A percentile compares a stretch with the other conserved stretches of the same genome.
phyloP scores from a whole-genome alignment of 331 rosid genomes.

The Quercus lobata region DNA sequence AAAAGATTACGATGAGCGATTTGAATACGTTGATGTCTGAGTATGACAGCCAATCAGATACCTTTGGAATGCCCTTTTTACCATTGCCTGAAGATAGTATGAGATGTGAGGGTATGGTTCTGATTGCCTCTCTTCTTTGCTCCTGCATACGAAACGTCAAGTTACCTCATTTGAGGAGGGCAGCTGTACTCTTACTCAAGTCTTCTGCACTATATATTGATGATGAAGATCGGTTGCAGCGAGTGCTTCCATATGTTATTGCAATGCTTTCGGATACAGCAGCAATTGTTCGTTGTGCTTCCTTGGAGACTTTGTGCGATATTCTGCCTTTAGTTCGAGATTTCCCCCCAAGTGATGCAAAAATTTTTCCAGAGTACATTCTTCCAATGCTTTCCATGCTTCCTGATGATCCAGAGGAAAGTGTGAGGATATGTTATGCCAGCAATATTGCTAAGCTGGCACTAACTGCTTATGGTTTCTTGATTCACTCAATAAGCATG shows the following conservation, averaged over 20 bases:
- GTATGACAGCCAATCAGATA: slow-evolving; percentile 88
- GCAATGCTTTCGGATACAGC: slow-evolving; percentile 90
- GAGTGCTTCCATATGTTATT: slow-evolving; percentile 88
- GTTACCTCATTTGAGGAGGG: slow-evolving; percentile 89
- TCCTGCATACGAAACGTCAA: slow-evolving; percentile 92
- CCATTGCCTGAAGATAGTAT: slow-evolving; percentile 75
- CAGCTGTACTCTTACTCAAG: slow-evolving; percentile 80
- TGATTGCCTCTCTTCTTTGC: slow-evolving; percentile 89
- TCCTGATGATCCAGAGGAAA: slow-evolving; percentile 99
- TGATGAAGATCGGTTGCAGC: slow-evolving; percentile 91
- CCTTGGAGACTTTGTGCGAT: slow-evolving; percentile 89
- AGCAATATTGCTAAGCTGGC: slow-evolving; percentile 93
- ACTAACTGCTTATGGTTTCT: slow-evolving; percentile 88
- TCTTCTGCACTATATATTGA: slow-evolving; percentile 88
- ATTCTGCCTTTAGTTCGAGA: slow-evolving; percentile 87
- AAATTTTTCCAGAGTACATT: slow-evolving; percentile 91
- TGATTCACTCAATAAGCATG: slow-evolving; percentile 86
- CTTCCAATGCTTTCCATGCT: slow-evolving; percentile 98
- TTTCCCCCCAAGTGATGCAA: slow-evolving; percentile 97
- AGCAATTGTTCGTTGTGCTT: slow-evolving; percentile 96
- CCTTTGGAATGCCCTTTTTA: slow-evolving; percentile 78
- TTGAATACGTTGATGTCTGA: slow-evolving; percentile 74
- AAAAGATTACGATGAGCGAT: slow-evolving; percentile 69
- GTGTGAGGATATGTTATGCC: slow-evolving; percentile 95
- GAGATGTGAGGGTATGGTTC: slow-evolving; percentile 97